phyloP scores from a whole-genome alignment of 768 basidiomycete species.

The Arthromyces matolae region DNA sequence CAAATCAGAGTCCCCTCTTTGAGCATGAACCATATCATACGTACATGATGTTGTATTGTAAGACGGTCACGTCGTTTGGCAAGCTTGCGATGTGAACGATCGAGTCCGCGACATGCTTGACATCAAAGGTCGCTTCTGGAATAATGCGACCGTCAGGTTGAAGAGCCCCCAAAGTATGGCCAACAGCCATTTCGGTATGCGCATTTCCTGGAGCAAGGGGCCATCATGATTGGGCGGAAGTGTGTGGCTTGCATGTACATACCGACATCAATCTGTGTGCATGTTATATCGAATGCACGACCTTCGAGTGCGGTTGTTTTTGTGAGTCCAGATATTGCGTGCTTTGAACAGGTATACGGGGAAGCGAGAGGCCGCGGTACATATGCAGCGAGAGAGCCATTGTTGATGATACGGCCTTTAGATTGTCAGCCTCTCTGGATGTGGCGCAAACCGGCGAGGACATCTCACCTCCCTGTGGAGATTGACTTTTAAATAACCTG shows the following conservation, averaged over 20 bases:
- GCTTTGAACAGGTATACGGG: constrained; percentile 78
- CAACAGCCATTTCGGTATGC: constrained; percentile 52
- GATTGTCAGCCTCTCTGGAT: too few relatives aligned
- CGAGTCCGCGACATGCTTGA: constrained; percentile 65
- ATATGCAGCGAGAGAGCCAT: constrained; percentile 75
- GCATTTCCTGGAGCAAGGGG: constrained; percentile 59
- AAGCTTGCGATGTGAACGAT: constrained; percentile 70
- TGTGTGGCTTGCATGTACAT: constrained; percentile 4
- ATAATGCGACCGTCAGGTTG: constrained; percentile 64
- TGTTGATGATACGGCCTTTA: constrained; percentile 77
- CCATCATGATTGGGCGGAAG: too few relatives aligned
- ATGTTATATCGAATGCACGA: constrained; percentile 65
- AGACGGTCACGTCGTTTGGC: constrained; percentile 64
- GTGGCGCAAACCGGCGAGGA: too few relatives aligned
- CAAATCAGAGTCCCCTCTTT: neutral
- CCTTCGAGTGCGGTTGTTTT: constrained; percentile 78
- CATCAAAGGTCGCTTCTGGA: constrained; percentile 67
- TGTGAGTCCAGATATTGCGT: constrained; percentile 74
- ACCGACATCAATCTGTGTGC: constrained; percentile 85
- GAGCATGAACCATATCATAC: constrained; percentile 23
- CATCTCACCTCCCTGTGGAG: constrained; percentile 68
- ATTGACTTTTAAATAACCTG: constrained; percentile 66
- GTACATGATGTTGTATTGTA: constrained; percentile 73
- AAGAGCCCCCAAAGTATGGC: constrained; percentile 46
- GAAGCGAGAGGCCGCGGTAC: constrained; percentile 59